A percentile compares a stretch with the other conserved stretches of the same genome.
Conservation (phyloP, 768 basidiomycete species). For the Kwoniella sp. region DNA sequence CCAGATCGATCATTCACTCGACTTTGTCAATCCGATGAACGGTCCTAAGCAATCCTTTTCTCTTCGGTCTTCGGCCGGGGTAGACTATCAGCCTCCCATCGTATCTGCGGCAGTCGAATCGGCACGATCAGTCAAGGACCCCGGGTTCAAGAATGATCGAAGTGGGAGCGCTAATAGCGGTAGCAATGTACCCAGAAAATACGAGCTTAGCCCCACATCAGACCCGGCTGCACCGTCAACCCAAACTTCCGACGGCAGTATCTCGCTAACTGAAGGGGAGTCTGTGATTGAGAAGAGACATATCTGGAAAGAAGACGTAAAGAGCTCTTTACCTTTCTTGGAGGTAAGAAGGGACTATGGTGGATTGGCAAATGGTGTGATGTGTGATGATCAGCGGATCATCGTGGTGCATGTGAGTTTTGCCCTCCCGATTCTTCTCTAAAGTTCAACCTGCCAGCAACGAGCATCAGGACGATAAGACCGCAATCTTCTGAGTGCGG, state of each 20-base stretch:
- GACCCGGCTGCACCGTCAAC: background rate
- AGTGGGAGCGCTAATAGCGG: background rate
- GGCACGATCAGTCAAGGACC: too few species aligned
- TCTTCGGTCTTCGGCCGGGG: too few species aligned
- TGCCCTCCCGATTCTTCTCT: too few species aligned
- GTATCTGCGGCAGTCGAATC: too few species aligned
- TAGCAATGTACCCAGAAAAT: background rate
- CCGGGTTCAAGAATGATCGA: background rate
- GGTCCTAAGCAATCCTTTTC: background rate
- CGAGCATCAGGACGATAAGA: too few species aligned
- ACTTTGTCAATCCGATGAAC: background rate
- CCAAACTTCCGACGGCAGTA: background rate
- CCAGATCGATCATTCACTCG: background rate
- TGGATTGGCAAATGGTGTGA: slow-evolving; percentile 43
- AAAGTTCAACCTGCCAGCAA: too few species aligned
- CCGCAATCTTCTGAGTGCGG: background rate
- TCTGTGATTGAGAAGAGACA: slow-evolving; percentile 19
- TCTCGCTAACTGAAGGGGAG: background rate
- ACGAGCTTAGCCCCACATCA: background rate
- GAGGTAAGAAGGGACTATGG: slow-evolving; percentile 34
- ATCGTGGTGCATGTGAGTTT: slow-evolving; percentile 44
- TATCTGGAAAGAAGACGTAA: slow-evolving; percentile 39
- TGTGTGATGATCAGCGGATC: slow-evolving; percentile 52
- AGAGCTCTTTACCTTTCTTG: slow-evolving; percentile 28
- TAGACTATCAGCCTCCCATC: too few species aligned